Base-by-base conservation (phyloP, 768 basidiomycete genomes). In the Rhodotorula taiwanensis region DNA sequence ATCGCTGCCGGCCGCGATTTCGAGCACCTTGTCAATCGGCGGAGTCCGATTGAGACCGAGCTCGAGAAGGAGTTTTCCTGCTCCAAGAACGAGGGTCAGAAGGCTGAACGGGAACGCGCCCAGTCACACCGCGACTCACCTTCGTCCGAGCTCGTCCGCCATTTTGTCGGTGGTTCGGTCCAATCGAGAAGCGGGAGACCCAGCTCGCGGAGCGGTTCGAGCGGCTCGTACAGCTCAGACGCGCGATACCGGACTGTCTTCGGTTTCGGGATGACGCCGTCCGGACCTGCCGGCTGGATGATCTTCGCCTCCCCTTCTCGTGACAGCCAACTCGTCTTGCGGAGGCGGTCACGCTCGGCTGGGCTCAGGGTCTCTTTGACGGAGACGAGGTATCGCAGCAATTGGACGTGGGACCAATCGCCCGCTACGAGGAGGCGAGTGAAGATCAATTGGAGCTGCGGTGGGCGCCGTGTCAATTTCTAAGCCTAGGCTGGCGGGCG, bases 121-220 rank as follows among this genome's bases (percentile, higher is more conserved):
- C 10, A 30, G 25, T n/a, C 42, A 11, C 5, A 34, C 13, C 36
- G 64, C 31, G 31, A 51, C 77, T 39, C 44, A 87, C 92, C 90
- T 85, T 95, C 93, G 33, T 91, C 89, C 0, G 90, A 90, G 15
- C 81, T 82, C 8, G 79, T 76, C 62, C 82, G 81, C 94, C 94
- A 99, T 74, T 86, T 91, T 2, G 77, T 77, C 62, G 84, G 79
- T 31, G 78, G 27, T 5, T 42, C 50, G 4, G 87, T 86, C 94
- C 94, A 99, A 69, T 91, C 89, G 47, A 98, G 79, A 5, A 95
- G 73, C 6, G 93, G 90, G 28, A 98, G 76, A 13, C 82, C 82
- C 10, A 98, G 77, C 52, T 82, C 79, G 20, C 89, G 81, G 58
- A 92, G 83, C 5, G 80, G 78, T 41, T 86, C 84, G 1, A 80